phyloP scores from a whole-genome alignment of 495 filamentous ascomycete species.

The Paragyromitra xinjiangensis region DNA sequence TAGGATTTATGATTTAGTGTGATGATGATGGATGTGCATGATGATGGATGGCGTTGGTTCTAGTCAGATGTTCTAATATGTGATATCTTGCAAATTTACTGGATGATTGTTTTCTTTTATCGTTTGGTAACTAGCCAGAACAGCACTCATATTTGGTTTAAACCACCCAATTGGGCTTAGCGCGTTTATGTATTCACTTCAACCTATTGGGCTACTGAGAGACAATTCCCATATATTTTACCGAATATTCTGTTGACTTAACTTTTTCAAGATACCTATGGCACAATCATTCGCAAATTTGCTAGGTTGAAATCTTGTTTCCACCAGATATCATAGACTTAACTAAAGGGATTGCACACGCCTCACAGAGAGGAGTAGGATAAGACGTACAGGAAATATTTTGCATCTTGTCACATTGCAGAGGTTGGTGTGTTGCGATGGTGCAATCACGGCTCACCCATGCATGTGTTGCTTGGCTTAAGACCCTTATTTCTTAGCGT shows the following conservation, averaged over 20 bases:
- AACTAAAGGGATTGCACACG: not conserved
- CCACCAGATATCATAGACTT: not conserved
- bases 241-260: too few species aligned
- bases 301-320: too few species aligned
- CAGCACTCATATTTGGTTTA: too few species aligned
- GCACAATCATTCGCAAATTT: not conserved
- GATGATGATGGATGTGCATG: conserved; percentile 4
- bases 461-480: conserved; percentile 19
- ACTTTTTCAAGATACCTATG: too few species aligned
- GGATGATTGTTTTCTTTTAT: not conserved
- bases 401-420: not conserved
- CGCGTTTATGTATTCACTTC: too few species aligned
- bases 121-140: not conserved
- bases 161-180: too few species aligned
- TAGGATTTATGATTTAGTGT: conserved; percentile 22
- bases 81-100: conserved; percentile 25
- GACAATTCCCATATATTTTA: too few species aligned
- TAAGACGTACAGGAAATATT: not conserved
- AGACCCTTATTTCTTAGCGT: conserved; percentile 27
- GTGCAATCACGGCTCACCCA: conserved; percentile 16
- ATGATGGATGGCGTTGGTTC: conserved; percentile 36
- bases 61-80: conserved; percentile 34
- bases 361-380: not conserved
- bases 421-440: not conserved
- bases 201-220: too few species aligned